Conservation (phyloP, 495 filamentous ascomycete genomes). For the Darksidea phi region DNA sequence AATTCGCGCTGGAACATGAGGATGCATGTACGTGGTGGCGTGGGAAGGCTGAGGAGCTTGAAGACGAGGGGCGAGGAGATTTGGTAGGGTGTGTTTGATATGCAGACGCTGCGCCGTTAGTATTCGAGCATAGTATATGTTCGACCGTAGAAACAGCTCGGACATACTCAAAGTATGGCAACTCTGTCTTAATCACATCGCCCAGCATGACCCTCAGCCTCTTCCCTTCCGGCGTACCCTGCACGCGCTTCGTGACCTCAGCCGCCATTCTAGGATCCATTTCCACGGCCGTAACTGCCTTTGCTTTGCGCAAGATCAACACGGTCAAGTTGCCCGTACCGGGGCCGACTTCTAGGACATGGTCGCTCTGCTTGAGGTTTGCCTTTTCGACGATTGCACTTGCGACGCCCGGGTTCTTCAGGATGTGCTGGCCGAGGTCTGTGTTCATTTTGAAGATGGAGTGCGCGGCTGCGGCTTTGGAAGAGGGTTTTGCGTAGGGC, state of each 20-base stretch:
- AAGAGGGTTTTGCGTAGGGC: constrained; percentile 57
- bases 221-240: constrained; percentile 77
- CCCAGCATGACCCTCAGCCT: constrained; percentile 81
- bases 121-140: too few species aligned
- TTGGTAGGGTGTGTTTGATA: constrained; percentile 93
- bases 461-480: constrained; percentile 57
- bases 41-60: constrained; percentile 79
- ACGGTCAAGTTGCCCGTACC: constrained; percentile 88
- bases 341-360: constrained; percentile 72
- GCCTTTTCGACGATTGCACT: constrained; percentile 87
- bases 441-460: constrained; percentile 89
- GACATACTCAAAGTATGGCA: constrained; percentile 70
- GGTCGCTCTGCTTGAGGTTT: constrained; percentile 81
- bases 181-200: constrained; percentile 81
- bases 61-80: constrained; percentile 90
- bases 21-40: constrained; percentile 71
- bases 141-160: too few species aligned
- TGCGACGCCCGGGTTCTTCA: constrained; percentile 93
- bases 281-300: constrained; percentile 82
- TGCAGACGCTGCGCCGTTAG: constrained; percentile 71
- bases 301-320: constrained; percentile 80
- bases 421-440: constrained; percentile 84
- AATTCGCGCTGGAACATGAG: constrained; percentile 91
- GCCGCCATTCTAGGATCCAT: constrained; percentile 96
- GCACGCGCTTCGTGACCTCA: constrained; percentile 91